Base-by-base conservation (phyloP, 177 flowering plant genomes). In the Vitis hybrid region DNA sequence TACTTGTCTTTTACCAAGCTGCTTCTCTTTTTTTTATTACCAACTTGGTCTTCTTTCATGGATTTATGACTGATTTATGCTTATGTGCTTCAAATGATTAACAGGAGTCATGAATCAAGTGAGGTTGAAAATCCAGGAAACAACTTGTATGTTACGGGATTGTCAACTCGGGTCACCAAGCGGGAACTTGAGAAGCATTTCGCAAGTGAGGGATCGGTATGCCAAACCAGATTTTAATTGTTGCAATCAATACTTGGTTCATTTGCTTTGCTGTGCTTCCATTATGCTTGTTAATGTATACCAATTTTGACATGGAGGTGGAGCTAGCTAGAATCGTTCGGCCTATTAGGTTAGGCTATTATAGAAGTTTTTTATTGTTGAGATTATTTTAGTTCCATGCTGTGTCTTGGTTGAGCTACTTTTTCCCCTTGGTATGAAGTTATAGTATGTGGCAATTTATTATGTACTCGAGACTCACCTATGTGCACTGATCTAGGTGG, bases 51-150 rank as follows among this genome's bases (percentile, higher is more conserved):
- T 27, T 3, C 30, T 27, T 27, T 27, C 30, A 27, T 27, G 30
- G 17, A 20, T 5, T 14, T 52, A 4, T 64, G 10, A 21, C 13
- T 71, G 10, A 14, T 27, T 27, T 62, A 11, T 68, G 9, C 4
- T 7, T 10, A 3, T 49, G 27, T 54, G 21, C 13, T 48, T 77
- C 21, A 70, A 58, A 69, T 63, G 46, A 20, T 32, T 76, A 10
- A 32, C 84, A 90, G 97, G 83, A 89, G 93, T 73, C 64, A 54
- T 14, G 30, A 27, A 27, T 81, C 87, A 5, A 70, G 79, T 68
- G 94, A 91, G 57, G 91, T 79, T 30, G 97, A 90, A 61, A 95
- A 95, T 72, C 99, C 96, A 27, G 99, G 99, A 46, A 91, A 95
- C 76, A 93, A 88, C 76, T 74, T 95, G 73, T 94, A 94, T 80